Evolutionary conservation across 2,329 filamentous ascomycete genomes (phyloP).

Genomic region (Fusarium protoensiforme): DNA sequence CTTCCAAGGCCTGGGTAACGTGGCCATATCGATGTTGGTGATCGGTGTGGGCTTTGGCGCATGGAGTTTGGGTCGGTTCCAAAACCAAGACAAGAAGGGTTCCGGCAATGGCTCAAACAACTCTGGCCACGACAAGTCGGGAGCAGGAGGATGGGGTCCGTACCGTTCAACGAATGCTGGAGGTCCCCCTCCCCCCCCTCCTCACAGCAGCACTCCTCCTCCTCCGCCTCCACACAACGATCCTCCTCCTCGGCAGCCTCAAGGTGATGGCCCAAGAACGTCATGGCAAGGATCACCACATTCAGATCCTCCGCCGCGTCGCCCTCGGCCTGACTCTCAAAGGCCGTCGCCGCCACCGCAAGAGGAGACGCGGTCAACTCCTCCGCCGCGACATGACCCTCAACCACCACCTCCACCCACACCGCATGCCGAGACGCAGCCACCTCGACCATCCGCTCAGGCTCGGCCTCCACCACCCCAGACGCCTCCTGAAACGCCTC

Average conservation of each 20-base stretch:
- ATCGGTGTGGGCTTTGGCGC: conserved; percentile 79
- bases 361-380: conserved; percentile 14
- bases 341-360: neutral
- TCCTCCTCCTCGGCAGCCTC: conserved; percentile 41
- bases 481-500: conserved; percentile 32
- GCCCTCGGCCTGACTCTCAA: conserved; percentile 37
- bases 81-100: conserved; percentile 43
- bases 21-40: conserved; percentile 78
- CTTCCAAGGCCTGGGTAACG: conserved; percentile 77
- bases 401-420: conserved; percentile 36
- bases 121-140: conserved; percentile 36
- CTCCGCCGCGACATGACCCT: conserved; percentile 32
- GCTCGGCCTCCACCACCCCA: conserved; percentile 32
- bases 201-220: conserved; percentile 41
- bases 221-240: conserved; percentile 51
- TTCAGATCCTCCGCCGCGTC: conserved; percentile 38
- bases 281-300: conserved; percentile 51
- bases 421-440: conserved; percentile 26
- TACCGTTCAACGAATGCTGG: conserved; percentile 48
- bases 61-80: conserved; percentile 69
- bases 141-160: conserved; percentile 45
- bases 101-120: conserved; percentile 35
- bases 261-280: conserved; percentile 49
- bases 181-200: conserved; percentile 47
- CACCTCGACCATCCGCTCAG: conserved; percentile 38